A percentile compares a stretch with the other conserved stretches of the same genome.
Evolutionary conservation across 2,329 filamentous ascomycete species (phyloP).

Genomic region (Aspergillus clavatus): DNA sequence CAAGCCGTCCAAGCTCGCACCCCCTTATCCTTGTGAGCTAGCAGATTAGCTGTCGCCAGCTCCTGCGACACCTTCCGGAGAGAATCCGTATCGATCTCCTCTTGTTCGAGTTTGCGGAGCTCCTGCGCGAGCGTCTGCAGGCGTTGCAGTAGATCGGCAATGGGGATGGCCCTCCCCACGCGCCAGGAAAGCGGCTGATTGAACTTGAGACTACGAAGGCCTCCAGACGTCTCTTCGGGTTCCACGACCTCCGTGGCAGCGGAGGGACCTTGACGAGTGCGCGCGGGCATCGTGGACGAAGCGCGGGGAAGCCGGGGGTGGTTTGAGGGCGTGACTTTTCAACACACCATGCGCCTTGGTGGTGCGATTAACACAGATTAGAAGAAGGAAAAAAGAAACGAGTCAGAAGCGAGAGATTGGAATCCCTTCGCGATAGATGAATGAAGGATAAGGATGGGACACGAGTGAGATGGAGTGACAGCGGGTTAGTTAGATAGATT

Average conservation of each 20-base stretch:
- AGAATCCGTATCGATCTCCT: conserved; percentile 77
- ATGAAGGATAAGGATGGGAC: not conserved
- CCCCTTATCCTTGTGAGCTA: conserved; percentile 88
- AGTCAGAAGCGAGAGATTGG: not conserved
- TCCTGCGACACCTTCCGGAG: conserved; percentile 78
- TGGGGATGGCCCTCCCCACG: conserved; percentile 81
- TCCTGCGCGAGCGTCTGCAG: conserved; percentile 78
- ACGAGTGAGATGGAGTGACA: not conserved
- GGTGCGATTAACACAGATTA: not conserved
- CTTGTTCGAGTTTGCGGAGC: conserved; percentile 80
- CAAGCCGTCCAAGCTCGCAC: conserved; percentile 84
- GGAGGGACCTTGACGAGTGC: conserved; percentile 37
- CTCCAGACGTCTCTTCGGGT: conserved; percentile 28
- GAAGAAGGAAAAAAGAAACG: not conserved
- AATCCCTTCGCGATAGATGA: not conserved
- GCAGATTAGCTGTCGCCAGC: conserved; percentile 71
- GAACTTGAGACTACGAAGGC: conserved; percentile 60
- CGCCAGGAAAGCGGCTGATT: conserved; percentile 85
- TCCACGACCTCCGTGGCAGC: conserved; percentile 29
- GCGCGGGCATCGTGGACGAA: conserved; percentile 39
- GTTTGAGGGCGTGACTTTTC: conserved; percentile 9
- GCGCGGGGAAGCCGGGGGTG: conserved; percentile 20
- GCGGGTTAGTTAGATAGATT: not conserved
- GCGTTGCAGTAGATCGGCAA: conserved; percentile 73
- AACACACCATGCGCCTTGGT: conserved; percentile 17